Evolutionary conservation across 495 filamentous ascomycete genomes (phyloP), one percentile per base, ranked within the genome.

Genomic region (Penicillium simplicissimum): DNA sequence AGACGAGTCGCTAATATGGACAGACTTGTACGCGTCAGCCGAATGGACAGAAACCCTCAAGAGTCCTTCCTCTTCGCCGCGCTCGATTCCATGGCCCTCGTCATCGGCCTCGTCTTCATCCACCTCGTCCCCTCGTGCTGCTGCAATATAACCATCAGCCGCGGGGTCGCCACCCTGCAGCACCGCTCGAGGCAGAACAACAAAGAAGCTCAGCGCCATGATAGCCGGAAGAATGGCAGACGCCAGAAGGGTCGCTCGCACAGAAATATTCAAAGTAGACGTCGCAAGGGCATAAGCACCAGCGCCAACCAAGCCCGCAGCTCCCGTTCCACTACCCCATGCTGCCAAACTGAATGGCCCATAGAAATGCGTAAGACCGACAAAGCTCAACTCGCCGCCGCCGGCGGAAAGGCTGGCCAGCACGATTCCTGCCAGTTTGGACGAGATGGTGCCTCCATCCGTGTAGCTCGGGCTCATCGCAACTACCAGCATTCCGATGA

Each of bases 271-370:
- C 11, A 96, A 59, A 60, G 85, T 87, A n/a, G 87, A 91, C 0
- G 93, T 97, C 31, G 92, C 83, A 23, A 96, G 59, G 33, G 92
- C 90, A 73, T 98, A 98, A 36, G 92, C 76, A 1, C 92, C 93
- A 8, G 93, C 90, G 1, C 95, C 95, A 7, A 93, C 76, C 63
- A 98, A 69, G 2, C 95, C 95, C 1, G 95, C 95, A 0, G 87
- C 95, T 4, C 95, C 95, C 0, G 95, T 98, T 0, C 95, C 95
- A 67, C 88, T 93, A 0, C 92, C 88, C 95, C 95, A 98, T 13
- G 91, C 87, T 5, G 94, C 95, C 45, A 98, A 78, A 64, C 91
- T 93, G 71, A 91, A 90, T n/a, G 82, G 85, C 0, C 95, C 95
- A 64, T 97, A 97, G 73, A 87, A 96, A 71, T 98, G 95, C 28